Evolutionary conservation across 129 eudicot species (phyloP).

Genomic region (Flaveria bidentis): DNA sequence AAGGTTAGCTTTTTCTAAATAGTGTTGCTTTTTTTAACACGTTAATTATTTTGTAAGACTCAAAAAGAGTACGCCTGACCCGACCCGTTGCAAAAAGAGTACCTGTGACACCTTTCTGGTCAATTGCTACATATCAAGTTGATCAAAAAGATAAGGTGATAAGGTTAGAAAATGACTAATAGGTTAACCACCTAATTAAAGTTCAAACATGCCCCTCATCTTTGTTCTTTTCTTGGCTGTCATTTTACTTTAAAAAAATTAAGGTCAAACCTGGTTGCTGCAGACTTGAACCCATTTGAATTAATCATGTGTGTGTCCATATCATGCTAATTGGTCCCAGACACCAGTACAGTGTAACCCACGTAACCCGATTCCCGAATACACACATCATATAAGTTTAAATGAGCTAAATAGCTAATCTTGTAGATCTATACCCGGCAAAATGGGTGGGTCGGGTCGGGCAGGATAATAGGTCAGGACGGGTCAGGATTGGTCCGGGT

Average conservation of each 20-base stretch:
- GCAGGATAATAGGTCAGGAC: too few relatives aligned
- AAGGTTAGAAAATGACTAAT: not conserved
- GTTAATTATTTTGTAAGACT: not conserved
- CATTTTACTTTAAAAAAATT: not conserved
- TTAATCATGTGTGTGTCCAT: slow-evolving; percentile 21
- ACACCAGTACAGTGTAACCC: not conserved
- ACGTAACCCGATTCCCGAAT: too few relatives aligned
- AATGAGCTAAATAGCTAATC: slow-evolving; percentile 1
- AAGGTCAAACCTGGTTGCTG: slow-evolving; percentile 31
- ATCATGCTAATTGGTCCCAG: not conserved
- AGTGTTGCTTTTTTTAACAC: not conserved
- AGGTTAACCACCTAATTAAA: slow-evolving; percentile 1
- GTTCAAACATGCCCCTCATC: not conserved
- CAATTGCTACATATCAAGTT: slow-evolving; percentile 17
- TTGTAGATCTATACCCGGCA: not conserved
- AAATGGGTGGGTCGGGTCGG: too few relatives aligned
- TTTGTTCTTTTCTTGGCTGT: slow-evolving; percentile 20
- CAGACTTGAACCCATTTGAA: slow-evolving; percentile 23
- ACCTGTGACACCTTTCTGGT: slow-evolving; percentile 7
- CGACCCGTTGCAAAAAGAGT: not conserved
- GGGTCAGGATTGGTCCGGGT: too few relatives aligned
- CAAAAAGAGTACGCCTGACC: not conserved
- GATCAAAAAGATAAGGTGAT: slow-evolving; percentile 19
- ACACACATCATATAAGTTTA: too few relatives aligned
- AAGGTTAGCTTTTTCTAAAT: not conserved